Evolutionary conservation across 768 basidiomycete genomes (phyloP).

Genomic region (Russula abietina): DNA sequence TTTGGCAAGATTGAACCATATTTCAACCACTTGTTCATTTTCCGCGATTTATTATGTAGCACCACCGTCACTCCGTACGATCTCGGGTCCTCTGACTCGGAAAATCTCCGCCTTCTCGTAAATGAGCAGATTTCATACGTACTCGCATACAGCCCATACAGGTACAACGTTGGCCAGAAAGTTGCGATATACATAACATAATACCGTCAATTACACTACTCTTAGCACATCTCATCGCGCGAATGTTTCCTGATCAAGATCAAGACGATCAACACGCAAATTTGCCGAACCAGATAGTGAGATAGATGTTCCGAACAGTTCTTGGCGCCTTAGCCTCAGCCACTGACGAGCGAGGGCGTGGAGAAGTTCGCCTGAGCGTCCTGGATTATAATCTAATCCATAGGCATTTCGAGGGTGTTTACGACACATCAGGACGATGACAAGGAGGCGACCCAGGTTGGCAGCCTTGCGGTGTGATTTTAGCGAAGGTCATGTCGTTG

Average conservation of each 20-base stretch:
- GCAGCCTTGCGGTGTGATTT: background rate
- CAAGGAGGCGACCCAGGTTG: background rate
- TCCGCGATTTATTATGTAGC: slow-evolving; percentile 7
- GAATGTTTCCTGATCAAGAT: background rate
- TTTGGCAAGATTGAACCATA: slow-evolving; percentile 2
- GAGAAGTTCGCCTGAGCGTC: background rate
- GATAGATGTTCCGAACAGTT: background rate
- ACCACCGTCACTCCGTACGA: background rate
- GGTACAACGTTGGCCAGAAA: background rate
- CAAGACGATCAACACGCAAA: too few species aligned
- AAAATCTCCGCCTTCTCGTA: slow-evolving; percentile 1
- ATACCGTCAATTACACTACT: background rate
- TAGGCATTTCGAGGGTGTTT: background rate
- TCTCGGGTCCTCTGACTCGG: background rate
- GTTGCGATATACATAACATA: too few species aligned
- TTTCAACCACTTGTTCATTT: slow-evolving; percentile 5
- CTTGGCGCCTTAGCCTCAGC: background rate
- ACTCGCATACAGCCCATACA: too few species aligned
- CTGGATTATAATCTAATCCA: background rate
- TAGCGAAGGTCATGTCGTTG: background rate
- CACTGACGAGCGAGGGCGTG: background rate
- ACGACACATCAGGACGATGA: background rate
- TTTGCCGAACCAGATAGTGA: background rate
- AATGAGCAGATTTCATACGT: background rate
- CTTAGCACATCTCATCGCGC: background rate